A percentile compares a stretch with the other conserved stretches of the same genome.
Evolutionary conservation across 2,329 filamentous ascomycete genomes (phyloP).

Genomic region (Trichophyton verrucosum): DNA sequence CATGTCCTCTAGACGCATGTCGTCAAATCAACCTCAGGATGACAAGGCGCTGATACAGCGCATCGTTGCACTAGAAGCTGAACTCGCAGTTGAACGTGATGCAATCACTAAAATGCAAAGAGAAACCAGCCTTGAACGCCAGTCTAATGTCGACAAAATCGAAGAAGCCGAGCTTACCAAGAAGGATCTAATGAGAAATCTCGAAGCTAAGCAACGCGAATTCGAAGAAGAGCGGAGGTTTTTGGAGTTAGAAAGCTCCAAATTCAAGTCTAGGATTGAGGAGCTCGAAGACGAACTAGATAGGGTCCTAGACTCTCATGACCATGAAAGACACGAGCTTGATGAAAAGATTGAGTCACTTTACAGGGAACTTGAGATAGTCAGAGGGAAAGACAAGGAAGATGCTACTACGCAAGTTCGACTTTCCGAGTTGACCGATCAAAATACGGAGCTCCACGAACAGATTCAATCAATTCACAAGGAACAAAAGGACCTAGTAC

Average conservation of each 20-base stretch:
- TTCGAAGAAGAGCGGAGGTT: slow-evolving; percentile 75
- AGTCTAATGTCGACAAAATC: slow-evolving; percentile 53
- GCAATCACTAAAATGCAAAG: slow-evolving; percentile 54
- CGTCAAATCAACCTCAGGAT: slow-evolving; percentile 46
- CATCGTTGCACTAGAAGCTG: slow-evolving; percentile 59
- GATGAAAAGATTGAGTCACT: slow-evolving; percentile 58
- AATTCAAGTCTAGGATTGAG: slow-evolving; percentile 64
- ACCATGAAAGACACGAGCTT: slow-evolving; percentile 62
- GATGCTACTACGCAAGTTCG: slow-evolving; percentile 35
- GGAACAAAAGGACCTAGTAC: slow-evolving; percentile 40
- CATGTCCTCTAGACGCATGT: slow-evolving; percentile 48
- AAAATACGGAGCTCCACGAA: slow-evolving; percentile 39
- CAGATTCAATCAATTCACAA: slow-evolving; percentile 43
- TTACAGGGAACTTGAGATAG: slow-evolving; percentile 56
- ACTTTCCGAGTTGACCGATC: slow-evolving; percentile 18
- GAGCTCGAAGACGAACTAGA: slow-evolving; percentile 89
- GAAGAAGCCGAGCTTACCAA: slow-evolving; percentile 87
- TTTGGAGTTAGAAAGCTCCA: slow-evolving; percentile 66
- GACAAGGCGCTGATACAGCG: slow-evolving; percentile 51
- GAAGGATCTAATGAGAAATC: slow-evolving; percentile 83
- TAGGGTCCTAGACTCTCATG: slow-evolving; percentile 65
- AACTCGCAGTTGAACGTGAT: slow-evolving; percentile 63
- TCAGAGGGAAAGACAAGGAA: slow-evolving; percentile 42
- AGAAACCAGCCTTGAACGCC: slow-evolving; percentile 49
- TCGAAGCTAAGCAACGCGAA: slow-evolving; percentile 82